Evolutionary conservation across 228 moss, liverwort and hornwort species (phyloP).

Genomic region (Sphagnum fallax): DNA sequence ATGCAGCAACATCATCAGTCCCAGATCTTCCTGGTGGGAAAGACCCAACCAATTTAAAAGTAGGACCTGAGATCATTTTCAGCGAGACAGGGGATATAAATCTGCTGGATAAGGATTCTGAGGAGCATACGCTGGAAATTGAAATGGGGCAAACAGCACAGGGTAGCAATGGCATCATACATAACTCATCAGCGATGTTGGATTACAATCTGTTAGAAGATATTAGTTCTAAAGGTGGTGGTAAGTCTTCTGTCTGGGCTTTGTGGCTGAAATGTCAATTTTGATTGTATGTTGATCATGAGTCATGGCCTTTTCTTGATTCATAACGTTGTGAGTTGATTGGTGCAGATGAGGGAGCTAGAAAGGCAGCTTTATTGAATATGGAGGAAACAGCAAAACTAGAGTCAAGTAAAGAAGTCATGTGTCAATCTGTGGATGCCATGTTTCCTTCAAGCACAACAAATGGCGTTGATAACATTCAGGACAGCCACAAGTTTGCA

Average conservation of each 20-base stretch:
- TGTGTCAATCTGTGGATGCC: neutral
- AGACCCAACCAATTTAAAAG: neutral
- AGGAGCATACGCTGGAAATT: neutral
- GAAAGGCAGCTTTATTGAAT: neutral
- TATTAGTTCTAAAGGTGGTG: neutral
- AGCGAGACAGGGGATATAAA: neutral
- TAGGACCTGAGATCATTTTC: neutral
- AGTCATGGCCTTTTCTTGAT: neutral
- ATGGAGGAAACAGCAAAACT: neutral
- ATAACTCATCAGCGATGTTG: too few species aligned
- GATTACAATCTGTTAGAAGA: neutral
- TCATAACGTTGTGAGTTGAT: neutral
- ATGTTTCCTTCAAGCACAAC: neutral
- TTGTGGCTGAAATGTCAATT: neutral
- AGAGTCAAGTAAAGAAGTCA: neutral
- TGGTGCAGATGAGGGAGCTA: slow-evolving; percentile 1
- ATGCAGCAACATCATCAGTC: neutral
- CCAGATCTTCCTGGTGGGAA: neutral
- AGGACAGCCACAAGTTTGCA: neutral
- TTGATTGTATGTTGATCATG: neutral
- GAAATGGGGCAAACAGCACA: neutral
- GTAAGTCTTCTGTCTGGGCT: neutral
- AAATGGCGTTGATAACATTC: too few species aligned
- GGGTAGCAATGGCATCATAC: neutral
- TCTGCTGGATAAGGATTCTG: neutral